phyloP scores from a whole-genome alignment of 202 grass and related monocot genomes.

The Bolboschoenoplectus hybrid region DNA sequence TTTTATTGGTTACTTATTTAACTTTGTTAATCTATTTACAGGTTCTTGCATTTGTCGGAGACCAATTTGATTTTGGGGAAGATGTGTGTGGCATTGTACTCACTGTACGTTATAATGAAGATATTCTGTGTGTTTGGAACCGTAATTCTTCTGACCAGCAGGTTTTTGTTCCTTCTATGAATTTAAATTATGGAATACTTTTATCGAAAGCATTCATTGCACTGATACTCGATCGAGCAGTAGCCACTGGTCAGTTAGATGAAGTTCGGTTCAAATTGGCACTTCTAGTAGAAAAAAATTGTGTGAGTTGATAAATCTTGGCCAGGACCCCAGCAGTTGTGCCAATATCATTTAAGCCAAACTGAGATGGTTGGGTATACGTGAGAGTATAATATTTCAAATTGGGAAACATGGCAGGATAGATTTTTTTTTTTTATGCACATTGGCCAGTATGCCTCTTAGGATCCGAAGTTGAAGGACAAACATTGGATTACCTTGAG shows the following conservation, averaged over 20 bases:
- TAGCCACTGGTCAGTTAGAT: neutral
- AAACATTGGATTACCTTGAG: neutral
- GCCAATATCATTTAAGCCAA: neutral
- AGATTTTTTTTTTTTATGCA: neutral
- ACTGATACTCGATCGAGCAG: neutral
- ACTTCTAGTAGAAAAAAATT: neutral
- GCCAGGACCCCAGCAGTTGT: neutral
- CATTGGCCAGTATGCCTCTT: neutral
- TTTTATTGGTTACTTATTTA: neutral
- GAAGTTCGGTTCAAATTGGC: neutral
- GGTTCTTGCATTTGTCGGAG: slow-evolving; percentile 89
- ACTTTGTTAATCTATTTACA: slow-evolving; percentile 41
- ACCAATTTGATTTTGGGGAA: slow-evolving; percentile 92
- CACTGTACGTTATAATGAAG: slow-evolving; percentile 88
- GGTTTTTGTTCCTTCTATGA: slow-evolving; percentile 44
- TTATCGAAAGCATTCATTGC: neutral
- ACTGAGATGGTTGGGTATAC: neutral
- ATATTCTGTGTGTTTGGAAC: slow-evolving; percentile 98
- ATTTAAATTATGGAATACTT: neutral
- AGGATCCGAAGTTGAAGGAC: neutral
- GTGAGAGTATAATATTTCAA: neutral
- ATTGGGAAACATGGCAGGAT: neutral
- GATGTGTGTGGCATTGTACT: slow-evolving; percentile 90
- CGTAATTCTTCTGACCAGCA: slow-evolving; percentile 86
- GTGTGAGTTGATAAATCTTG: neutral